Conservation (phyloP, 2,329 filamentous ascomycete species). For the Rasamsonia emersonii region DNA sequence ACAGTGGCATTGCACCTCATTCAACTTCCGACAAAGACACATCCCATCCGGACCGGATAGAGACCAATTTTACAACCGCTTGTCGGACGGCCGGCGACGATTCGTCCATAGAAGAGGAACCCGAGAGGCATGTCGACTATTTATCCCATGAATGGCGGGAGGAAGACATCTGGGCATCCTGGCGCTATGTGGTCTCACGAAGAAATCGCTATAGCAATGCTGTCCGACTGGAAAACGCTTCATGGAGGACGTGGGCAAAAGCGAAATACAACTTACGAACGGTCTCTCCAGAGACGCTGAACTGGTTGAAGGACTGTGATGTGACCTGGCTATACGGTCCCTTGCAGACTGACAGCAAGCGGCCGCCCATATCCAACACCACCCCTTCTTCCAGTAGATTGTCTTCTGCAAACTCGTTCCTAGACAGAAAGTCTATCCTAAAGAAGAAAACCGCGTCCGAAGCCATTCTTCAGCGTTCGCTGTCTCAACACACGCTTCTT, state of each 20-base stretch:
- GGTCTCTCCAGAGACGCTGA: constrained; percentile 80
- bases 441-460: constrained; percentile 97
- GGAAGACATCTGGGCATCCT: constrained; percentile 95
- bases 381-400: constrained; percentile 47
- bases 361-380: constrained; percentile 39
- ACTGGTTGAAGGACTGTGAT: constrained; percentile 97
- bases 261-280: constrained; percentile 79
- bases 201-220: constrained; percentile 71
- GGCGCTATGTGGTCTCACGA: constrained; percentile 83
- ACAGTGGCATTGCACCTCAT: constrained; percentile 10
- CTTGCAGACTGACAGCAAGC: constrained; percentile 62
- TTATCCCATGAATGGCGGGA: constrained; percentile 88
- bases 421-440: constrained; percentile 78
- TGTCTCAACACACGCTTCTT: constrained; percentile 79
- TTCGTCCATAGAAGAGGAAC: constrained; percentile 62
- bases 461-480: constrained; percentile 79
- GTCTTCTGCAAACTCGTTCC: constrained; percentile 58
- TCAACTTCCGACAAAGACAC: constrained; percentile 15
- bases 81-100: constrained; percentile 67
- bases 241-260: constrained; percentile 96
- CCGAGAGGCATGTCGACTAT: constrained; percentile 88
- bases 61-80: constrained; percentile 50
- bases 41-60: constrained; percentile 39
- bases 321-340: constrained; percentile 97
- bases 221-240: constrained; percentile 83